A percentile compares a stretch with the other conserved stretches of the same genome.
Conservation (phyloP, 805 yeast genomes). For the Torulaspora gathmanii region DNA sequence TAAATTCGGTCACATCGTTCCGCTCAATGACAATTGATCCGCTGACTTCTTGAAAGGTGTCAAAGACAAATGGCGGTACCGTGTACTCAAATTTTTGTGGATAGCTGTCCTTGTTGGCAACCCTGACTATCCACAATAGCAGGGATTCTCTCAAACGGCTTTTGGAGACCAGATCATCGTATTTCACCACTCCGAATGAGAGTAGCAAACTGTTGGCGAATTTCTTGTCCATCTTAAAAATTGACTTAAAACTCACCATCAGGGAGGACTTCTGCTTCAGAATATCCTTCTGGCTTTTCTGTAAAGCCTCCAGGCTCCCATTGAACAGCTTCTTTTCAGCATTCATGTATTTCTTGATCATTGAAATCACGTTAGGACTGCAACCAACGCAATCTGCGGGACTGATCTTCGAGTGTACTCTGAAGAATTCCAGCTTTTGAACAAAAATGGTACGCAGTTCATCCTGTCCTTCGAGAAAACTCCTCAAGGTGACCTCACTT, state of each 20-base stretch:
- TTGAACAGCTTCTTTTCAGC: slow-evolving; percentile 49
- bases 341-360: slow-evolving; percentile 44
- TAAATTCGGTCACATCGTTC: slow-evolving; percentile 52
- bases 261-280: slow-evolving; percentile 41
- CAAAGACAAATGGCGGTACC: slow-evolving; percentile 50
- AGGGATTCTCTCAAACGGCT: slow-evolving; percentile 54
- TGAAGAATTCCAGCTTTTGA: slow-evolving; percentile 44
- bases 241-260: slow-evolving; percentile 51
- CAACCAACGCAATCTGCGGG: slow-evolving; percentile 24
- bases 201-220: slow-evolving; percentile 53
- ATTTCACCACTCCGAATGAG: slow-evolving; percentile 52
- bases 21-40: slow-evolving; percentile 41
- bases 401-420: slow-evolving; percentile 29
- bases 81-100: slow-evolving; percentile 23
- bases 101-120: slow-evolving; percentile 43
- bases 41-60: slow-evolving; percentile 38
- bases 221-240: slow-evolving; percentile 50
- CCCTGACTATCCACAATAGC: slow-evolving; percentile 59
- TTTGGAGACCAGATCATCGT: slow-evolving; percentile 47
- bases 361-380: slow-evolving; percentile 26
- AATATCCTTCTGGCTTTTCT: slow-evolving; percentile 32
- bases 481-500: slow-evolving; percentile 43
- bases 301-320: slow-evolving; percentile 39
- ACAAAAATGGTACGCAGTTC: slow-evolving; percentile 49
- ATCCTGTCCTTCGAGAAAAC: slow-evolving; percentile 56